Evolutionary conservation across 257 asterid genomes (phyloP).

Genomic region (Forsythia viridissima): DNA sequence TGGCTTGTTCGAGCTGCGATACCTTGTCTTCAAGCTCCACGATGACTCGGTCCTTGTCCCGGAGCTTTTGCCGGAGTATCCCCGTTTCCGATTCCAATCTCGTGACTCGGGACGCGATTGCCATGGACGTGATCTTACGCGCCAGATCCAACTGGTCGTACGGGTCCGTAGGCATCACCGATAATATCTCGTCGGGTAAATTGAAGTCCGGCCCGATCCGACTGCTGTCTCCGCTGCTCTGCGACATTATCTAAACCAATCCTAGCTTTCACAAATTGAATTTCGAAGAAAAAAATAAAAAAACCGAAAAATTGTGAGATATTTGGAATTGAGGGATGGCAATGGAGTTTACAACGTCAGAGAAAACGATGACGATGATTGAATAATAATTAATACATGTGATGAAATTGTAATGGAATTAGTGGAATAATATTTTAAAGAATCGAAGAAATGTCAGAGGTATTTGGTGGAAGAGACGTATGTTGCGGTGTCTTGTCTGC

Average conservation of each 20-base stretch:
- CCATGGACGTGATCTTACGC: constrained; percentile 96
- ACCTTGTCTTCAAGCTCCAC: constrained; percentile 73
- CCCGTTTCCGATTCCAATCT: constrained; percentile 77
- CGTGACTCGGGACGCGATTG: constrained; percentile 92
- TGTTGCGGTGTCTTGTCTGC: background rate
- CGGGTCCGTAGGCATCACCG: constrained; percentile 92
- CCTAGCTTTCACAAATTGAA: constrained; percentile 16
- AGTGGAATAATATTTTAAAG: background rate
- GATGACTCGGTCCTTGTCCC: constrained; percentile 62
- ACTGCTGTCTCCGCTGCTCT: constrained; percentile 44
- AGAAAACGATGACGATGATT: background rate
- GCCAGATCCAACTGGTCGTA: constrained; percentile 99
- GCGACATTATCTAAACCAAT: constrained; percentile 39
- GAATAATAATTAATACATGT: background rate
- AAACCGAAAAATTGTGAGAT: background rate
- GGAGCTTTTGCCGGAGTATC: constrained; percentile 54
- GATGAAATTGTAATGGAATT: constrained; percentile 1
- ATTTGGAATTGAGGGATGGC: background rate
- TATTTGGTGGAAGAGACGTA: background rate
- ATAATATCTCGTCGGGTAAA: constrained; percentile 69
- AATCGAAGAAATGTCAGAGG: background rate
- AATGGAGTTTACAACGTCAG: background rate
- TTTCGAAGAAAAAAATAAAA: too few species aligned
- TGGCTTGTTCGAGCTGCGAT: constrained; percentile 57
- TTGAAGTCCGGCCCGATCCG: constrained; percentile 57